These are phyloP conservation scores for Cladosporium phlei DNA, from an alignment of 2,329 filamentous ascomycete genomes.

Conservation along the genomic window DNA sequence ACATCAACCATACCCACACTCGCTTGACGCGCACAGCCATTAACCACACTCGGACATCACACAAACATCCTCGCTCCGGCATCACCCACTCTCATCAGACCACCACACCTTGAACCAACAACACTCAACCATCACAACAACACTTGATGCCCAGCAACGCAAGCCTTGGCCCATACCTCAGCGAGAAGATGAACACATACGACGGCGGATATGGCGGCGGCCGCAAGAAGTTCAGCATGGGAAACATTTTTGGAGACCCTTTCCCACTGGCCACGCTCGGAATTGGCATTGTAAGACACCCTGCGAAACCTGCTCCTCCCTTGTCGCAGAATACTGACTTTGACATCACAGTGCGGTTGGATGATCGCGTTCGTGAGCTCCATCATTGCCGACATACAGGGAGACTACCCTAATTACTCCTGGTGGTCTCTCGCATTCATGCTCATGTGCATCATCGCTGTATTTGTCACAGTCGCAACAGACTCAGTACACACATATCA, in stretches of 20 bases:
- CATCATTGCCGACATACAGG: slow-evolving; percentile 62
- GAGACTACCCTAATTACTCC: slow-evolving; percentile 72
- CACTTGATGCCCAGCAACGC: slow-evolving; percentile 14
- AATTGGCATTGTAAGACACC: slow-evolving; percentile 70
- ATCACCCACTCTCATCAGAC: not conserved
- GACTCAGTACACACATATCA: slow-evolving; percentile 84
- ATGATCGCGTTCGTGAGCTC: slow-evolving; percentile 84
- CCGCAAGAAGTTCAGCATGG: slow-evolving; percentile 57
- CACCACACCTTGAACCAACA: not conserved
- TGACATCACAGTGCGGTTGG: slow-evolving; percentile 72
- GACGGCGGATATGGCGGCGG: slow-evolving; percentile 7
- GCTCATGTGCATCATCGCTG: slow-evolving; percentile 73
- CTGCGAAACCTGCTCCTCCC: slow-evolving; percentile 23
- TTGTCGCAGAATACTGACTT: slow-evolving; percentile 9
- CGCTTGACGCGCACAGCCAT: slow-evolving; percentile 13
- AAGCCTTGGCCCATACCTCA: slow-evolving; percentile 11
- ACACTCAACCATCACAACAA: slow-evolving; percentile 5
- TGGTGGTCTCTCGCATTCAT: slow-evolving; percentile 91
- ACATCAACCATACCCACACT: slow-evolving; percentile 11
- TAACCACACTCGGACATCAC: not conserved
- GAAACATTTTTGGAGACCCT: slow-evolving; percentile 91
- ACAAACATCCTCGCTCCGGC: too few relatives aligned
- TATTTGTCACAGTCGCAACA: slow-evolving; percentile 77
- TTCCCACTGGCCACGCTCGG: slow-evolving; percentile 93
- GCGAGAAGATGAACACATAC: slow-evolving; percentile 14